phyloP scores from a whole-genome alignment of 2,329 filamentous ascomycete species.

The Cladosporium cucumerinum region DNA sequence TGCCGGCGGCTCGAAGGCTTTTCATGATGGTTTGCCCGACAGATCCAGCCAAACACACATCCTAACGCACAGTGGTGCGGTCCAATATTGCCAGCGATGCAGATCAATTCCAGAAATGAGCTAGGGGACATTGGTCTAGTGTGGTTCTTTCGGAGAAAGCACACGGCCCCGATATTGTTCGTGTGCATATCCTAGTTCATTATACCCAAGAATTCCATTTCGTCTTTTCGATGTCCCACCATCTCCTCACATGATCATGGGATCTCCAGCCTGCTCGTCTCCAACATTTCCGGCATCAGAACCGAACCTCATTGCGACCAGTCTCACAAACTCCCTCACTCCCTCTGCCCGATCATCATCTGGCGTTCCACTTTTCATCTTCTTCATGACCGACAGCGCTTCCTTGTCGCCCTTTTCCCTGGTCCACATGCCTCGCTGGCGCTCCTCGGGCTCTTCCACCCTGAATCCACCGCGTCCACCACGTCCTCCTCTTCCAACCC shows the following conservation, averaged over 20 bases:
- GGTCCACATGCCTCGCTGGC: conserved; percentile 35
- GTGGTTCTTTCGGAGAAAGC: neutral
- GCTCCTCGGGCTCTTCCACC: conserved; percentile 18
- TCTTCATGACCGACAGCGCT: conserved; percentile 29
- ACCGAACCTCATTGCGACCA: conserved; percentile 40
- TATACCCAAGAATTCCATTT: neutral
- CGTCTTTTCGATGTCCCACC: neutral
- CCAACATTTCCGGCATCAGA: neutral
- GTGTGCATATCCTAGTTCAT: neutral
- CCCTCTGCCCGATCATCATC: conserved; percentile 37
- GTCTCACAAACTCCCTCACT: conserved; percentile 42
- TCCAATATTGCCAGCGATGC: neutral
- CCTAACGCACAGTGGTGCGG: neutral
- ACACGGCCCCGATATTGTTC: neutral
- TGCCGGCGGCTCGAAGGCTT: neutral
- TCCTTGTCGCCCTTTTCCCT: conserved; percentile 38
- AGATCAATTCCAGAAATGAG: neutral
- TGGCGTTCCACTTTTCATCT: conserved; percentile 30
- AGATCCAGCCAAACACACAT: neutral
- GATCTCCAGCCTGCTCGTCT: neutral
- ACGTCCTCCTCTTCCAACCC: conserved; percentile 21
- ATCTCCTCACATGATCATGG: conserved; percentile 4
- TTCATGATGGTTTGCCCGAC: neutral
- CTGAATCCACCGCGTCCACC: conserved; percentile 21
- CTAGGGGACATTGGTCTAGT: neutral